Evolutionary conservation across 805 yeast species (phyloP).

Genomic region (Priceomyces haplophilus): DNA sequence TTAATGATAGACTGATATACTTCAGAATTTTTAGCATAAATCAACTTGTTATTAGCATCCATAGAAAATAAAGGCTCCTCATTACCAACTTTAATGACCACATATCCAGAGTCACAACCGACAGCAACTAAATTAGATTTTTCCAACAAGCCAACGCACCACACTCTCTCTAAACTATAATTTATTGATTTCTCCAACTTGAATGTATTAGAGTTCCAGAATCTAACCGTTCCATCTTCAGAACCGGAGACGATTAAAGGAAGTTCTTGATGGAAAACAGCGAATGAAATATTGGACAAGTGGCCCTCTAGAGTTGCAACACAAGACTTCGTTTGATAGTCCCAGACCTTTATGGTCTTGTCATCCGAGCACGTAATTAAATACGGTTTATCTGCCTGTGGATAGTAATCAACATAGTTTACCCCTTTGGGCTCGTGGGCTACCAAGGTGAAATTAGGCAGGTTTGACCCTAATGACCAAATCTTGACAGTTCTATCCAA

Average conservation of each 20-base stretch:
- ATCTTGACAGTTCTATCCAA: slow-evolving; percentile 94
- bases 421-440: slow-evolving; percentile 95
- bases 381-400: slow-evolving; percentile 96
- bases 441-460: slow-evolving; percentile 85
- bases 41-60: slow-evolving; percentile 89
- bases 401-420: slow-evolving; percentile 94
- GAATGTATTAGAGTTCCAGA: slow-evolving; percentile 95
- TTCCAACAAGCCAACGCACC: slow-evolving; percentile 84
- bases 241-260: slow-evolving; percentile 95
- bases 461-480: slow-evolving; percentile 87
- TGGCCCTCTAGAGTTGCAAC: slow-evolving; percentile 96
- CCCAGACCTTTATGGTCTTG: slow-evolving; percentile 86
- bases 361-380: slow-evolving; percentile 90
- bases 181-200: slow-evolving; percentile 89
- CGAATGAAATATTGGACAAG: slow-evolving; percentile 90
- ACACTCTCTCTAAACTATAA: slow-evolving; percentile 90
- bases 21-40: slow-evolving; percentile 89
- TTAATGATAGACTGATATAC: slow-evolving; percentile 80
- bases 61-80: slow-evolving; percentile 92
- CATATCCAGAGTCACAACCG: slow-evolving; percentile 93
- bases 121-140: slow-evolving; percentile 75
- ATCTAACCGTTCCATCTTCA: slow-evolving; percentile 90
- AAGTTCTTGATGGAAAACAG: slow-evolving; percentile 95
- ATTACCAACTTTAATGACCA: slow-evolving; percentile 84
- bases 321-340: slow-evolving; percentile 93